These are phyloP conservation scores for Calendula officinalis DNA, from an alignment of 129 eudicot species.

Conservation along the genomic window DNA sequence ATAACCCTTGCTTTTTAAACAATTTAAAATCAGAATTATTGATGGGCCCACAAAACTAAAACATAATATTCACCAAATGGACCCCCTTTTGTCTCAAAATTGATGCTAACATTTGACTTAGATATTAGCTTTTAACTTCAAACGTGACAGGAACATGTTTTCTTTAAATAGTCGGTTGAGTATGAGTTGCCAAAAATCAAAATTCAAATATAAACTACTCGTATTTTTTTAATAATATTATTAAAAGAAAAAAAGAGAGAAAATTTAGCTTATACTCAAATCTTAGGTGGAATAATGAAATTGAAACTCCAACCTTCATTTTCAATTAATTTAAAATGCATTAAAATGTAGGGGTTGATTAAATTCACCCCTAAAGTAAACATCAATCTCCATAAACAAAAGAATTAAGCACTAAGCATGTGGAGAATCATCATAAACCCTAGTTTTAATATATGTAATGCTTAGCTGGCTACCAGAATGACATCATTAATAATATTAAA, in stretches of 20 bases:
- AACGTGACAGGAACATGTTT: slow-evolving; percentile 12
- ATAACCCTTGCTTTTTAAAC: slow-evolving; percentile 37
- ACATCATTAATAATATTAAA: slow-evolving; percentile 8
- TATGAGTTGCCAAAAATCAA: slow-evolving; percentile 20
- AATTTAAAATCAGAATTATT: slow-evolving; percentile 30
- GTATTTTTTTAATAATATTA: too few relatives aligned
- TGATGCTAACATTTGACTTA: slow-evolving; percentile 2
- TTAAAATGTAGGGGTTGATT: slow-evolving; percentile 17
- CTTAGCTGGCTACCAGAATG: slow-evolving; percentile 34
- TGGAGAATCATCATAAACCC: slow-evolving; percentile 27
- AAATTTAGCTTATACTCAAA: neutral
- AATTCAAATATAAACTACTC: neutral
- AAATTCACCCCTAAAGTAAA: slow-evolving; percentile 9
- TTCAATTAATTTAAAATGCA: neutral
- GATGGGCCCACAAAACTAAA: slow-evolving; percentile 30
- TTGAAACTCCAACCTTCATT: slow-evolving; percentile 14
- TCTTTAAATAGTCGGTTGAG: neutral
- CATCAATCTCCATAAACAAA: slow-evolving; percentile 9
- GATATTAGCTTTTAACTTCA: slow-evolving; percentile 15
- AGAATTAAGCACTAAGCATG: slow-evolving; percentile 30
- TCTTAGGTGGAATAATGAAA: neutral
- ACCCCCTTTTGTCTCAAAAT: slow-evolving; percentile 19
- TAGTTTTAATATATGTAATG: slow-evolving; percentile 13
- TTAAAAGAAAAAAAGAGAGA: too few relatives aligned
- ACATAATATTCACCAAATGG: slow-evolving; percentile 10